Percentiles rank a stretch among this genome's conserved stretches.
Conservation (phyloP, 768 basidiomycete genomes). For the Lactarius vividus region DNA sequence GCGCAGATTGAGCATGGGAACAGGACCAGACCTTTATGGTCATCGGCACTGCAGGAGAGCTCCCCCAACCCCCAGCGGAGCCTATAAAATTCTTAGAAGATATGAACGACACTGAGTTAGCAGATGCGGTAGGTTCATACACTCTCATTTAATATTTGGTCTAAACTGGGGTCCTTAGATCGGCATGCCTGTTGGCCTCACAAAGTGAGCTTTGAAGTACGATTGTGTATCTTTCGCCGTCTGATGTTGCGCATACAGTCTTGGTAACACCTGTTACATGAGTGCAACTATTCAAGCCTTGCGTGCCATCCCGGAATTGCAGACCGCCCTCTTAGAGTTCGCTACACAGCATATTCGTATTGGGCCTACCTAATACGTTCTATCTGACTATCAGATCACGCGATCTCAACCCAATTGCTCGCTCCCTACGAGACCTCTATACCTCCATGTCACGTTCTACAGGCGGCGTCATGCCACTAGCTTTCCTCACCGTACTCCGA, state of each 20-base stretch:
- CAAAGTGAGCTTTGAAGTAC: slow-evolving; percentile 49
- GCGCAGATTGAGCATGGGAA: slow-evolving; percentile 2
- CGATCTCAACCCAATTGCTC: slow-evolving; percentile 37
- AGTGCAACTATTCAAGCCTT: slow-evolving; percentile 94
- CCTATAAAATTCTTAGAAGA: slow-evolving; percentile 88
- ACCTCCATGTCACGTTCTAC: slow-evolving; percentile 69
- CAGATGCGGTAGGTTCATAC: slow-evolving; percentile 62
- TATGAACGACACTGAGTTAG: slow-evolving; percentile 80
- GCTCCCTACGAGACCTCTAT: slow-evolving; percentile 68
- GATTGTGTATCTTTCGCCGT: slow-evolving; percentile 32
- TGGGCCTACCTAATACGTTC: neutral
- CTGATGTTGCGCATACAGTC: slow-evolving; percentile 26
- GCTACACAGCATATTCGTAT: slow-evolving; percentile 29
- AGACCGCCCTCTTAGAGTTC: slow-evolving; percentile 61
- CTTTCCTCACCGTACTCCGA: slow-evolving; percentile 70
- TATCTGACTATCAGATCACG: slow-evolving; percentile 14
- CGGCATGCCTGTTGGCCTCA: slow-evolving; percentile 75
- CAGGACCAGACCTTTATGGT: slow-evolving; percentile 91
- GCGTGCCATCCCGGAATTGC: slow-evolving; percentile 87
- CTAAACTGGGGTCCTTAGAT: slow-evolving; percentile 39
- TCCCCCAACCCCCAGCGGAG: slow-evolving; percentile 82
- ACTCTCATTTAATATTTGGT: neutral
- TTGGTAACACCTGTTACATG: slow-evolving; percentile 98
- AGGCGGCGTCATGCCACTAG: slow-evolving; percentile 65
- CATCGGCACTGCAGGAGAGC: slow-evolving; percentile 88